Evolutionary conservation across 768 basidiomycete genomes (phyloP).

Genomic region (Erythrobasidium yunnanense): DNA sequence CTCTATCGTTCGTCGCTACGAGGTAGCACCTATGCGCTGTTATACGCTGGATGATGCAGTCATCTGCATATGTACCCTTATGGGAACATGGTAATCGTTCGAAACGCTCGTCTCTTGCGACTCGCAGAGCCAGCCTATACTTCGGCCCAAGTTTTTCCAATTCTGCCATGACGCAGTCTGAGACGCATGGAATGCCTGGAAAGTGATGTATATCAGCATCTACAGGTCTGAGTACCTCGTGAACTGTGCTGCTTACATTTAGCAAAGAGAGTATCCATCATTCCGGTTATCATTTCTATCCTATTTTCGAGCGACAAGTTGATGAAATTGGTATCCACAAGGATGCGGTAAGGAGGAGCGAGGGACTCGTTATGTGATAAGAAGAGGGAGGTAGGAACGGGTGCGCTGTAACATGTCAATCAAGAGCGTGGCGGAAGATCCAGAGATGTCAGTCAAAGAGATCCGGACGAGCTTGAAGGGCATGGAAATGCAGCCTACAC

Average conservation of each 20-base stretch:
- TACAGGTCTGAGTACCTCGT: neutral
- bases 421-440: conserved; percentile 4
- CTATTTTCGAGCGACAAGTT: conserved; percentile 98
- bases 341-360: conserved; percentile 88
- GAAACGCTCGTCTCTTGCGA: conserved; percentile 93
- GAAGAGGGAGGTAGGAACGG: conserved; percentile 83
- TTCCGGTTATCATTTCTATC: conserved; percentile 84
- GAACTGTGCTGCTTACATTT: conserved; percentile 56
- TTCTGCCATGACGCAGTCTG: conserved; percentile 97
- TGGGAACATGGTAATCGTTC: conserved; percentile 88
- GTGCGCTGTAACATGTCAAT: conserved; percentile 49
- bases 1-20: conserved; percentile 94
- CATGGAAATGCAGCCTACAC: conserved; percentile 27
- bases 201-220: neutral
- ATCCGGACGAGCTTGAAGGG: neutral
- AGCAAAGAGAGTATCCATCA: conserved; percentile 99
- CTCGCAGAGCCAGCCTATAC: conserved; percentile 84
- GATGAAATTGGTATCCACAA: conserved; percentile 99
- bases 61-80: conserved; percentile 94
- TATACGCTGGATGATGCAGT: conserved; percentile 92
- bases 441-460: neutral
- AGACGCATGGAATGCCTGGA: conserved; percentile 93
- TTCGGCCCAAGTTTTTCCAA: conserved; percentile 92
- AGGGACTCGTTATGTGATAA: conserved; percentile 89
- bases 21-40: conserved; percentile 91